Evolutionary conservation across 495 filamentous ascomycete species (phyloP).

Genomic region (Collariella sp.): DNA sequence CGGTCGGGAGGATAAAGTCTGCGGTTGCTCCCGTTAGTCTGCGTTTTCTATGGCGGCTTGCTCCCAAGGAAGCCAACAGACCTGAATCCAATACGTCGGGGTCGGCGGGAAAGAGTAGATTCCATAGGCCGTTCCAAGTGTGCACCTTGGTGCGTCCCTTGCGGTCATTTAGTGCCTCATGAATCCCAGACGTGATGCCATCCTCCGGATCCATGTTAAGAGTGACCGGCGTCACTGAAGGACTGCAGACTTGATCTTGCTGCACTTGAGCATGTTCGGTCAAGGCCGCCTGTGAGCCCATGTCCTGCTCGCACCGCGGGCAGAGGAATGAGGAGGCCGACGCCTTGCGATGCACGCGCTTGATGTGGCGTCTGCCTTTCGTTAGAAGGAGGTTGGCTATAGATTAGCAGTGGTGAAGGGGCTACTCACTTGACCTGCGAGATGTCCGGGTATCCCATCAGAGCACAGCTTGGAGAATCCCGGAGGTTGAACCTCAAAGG

Average conservation of each 20-base stretch:
- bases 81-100: conserved; percentile 9
- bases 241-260: conserved; percentile 15
- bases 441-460: conserved; percentile 20
- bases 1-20: conserved; percentile 26
- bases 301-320: conserved; percentile 18
- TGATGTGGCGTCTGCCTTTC: conserved; percentile 23
- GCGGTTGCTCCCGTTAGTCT: neutral
- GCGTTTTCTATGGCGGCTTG: neutral
- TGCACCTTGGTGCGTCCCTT: conserved; percentile 23
- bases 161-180: conserved; percentile 22
- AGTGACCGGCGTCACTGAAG: neutral
- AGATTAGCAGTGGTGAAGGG: neutral
- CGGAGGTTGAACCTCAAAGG: conserved; percentile 32
- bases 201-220: conserved; percentile 23
- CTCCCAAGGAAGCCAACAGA: neutral
- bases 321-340: conserved; percentile 11
- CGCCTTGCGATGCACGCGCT: conserved; percentile 19
- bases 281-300: conserved; percentile 13
- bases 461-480: conserved; percentile 24
- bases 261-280: conserved; percentile 11
- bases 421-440: conserved; percentile 26
- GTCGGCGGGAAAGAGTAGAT: conserved; percentile 18
- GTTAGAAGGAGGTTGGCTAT: neutral
- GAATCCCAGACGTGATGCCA: conserved; percentile 18
- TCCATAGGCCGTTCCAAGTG: conserved; percentile 23